Base-by-base conservation (phyloP, 148 eudicot genomes). In the Fagopyrum esculentum region DNA sequence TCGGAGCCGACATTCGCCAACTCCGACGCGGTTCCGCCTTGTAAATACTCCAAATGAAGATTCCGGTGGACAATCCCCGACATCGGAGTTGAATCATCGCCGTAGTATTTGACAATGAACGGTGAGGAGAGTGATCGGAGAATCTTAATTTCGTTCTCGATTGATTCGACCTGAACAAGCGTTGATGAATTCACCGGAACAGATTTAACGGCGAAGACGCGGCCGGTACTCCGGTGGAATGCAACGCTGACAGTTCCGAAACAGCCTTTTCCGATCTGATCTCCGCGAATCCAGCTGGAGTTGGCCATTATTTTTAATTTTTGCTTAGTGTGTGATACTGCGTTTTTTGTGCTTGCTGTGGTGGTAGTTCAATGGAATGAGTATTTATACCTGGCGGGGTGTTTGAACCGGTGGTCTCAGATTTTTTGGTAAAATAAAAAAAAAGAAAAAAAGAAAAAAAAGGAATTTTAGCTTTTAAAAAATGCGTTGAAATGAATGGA, bases 121-220 rank as follows among this genome's bases (percentile, higher is more conserved):
- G 92, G 90, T 4, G 92, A 85, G 1, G 88, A 84, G 1, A 91
- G 46, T 0, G 85, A 76, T 9, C 73, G 77, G 6, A 93, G 86
- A 7, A 93, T 78, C 0, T 19, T 16, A 51, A 89, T 86, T 60
- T 93, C 98, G 52, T 86, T 93, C 73, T 86, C 90, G n/a, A 93
- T 22, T 2, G 91, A 90, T 3, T 80, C 77, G 0, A 76, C 2
- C 69, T 74, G 85, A 35, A 79, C 72, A 10, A 80, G 68, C 6
- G 44, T 29, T 12, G 81, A 19, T 2, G 78, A 77, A 6, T 47
- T 47, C 11, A 75, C 74, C 8, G 68, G 74, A 1, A 88, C 93
- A 0, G 97, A 88, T 74, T 93, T 93, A 2, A 89, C 97, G 9
- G 98, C 98, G 73, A 89, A 89, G 0, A 78, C 64, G 2, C 50